phyloP scores from a whole-genome alignment of 768 basidiomycete genomes.

The Rhizopogon rudus region DNA sequence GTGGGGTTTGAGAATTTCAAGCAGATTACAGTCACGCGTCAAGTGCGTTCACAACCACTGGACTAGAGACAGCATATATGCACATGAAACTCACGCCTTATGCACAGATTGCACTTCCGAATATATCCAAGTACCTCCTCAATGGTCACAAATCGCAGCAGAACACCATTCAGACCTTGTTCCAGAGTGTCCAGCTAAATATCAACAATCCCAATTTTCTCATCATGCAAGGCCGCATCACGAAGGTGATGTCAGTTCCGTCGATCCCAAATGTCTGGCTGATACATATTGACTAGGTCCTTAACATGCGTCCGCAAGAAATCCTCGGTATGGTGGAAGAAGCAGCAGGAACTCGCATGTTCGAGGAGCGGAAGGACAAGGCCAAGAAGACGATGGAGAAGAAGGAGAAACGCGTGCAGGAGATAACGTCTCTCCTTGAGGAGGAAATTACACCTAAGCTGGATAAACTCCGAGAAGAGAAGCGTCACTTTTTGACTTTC shows the following conservation, averaged over 20 bases:
- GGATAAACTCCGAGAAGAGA: slow-evolving; percentile 85
- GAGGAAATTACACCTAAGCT: slow-evolving; percentile 96
- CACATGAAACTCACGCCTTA: not conserved
- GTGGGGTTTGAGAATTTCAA: slow-evolving; percentile 72
- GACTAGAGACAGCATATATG: not conserved
- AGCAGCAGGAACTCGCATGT: slow-evolving; percentile 98
- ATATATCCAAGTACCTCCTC: slow-evolving; percentile 89
- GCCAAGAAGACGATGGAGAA: slow-evolving; percentile 94
- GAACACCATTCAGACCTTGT: slow-evolving; percentile 80
- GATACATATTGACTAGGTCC: slow-evolving; percentile 42
- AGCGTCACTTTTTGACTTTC: slow-evolving; percentile 81
- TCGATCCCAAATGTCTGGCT: not conserved
- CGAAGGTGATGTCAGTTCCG: slow-evolving; percentile 56
- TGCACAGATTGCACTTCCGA: slow-evolving; percentile 85
- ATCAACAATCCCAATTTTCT: slow-evolving; percentile 99
- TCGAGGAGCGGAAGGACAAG: slow-evolving; percentile 97
- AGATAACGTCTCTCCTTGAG: slow-evolving; percentile 70
- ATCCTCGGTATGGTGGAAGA: slow-evolving; percentile 99
- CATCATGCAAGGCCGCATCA: slow-evolving; percentile 99
- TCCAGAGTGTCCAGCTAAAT: slow-evolving; percentile 96
- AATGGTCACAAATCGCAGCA: slow-evolving; percentile 94
- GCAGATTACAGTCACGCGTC: slow-evolving; percentile 96
- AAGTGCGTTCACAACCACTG: slow-evolving; percentile 44
- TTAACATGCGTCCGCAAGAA: slow-evolving; percentile 98
- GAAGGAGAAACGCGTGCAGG: slow-evolving; percentile 94